These are phyloP conservation scores for Monosporascus sp. DNA, from an alignment of 2,329 filamentous ascomycete species.

Conservation along the genomic window DNA sequence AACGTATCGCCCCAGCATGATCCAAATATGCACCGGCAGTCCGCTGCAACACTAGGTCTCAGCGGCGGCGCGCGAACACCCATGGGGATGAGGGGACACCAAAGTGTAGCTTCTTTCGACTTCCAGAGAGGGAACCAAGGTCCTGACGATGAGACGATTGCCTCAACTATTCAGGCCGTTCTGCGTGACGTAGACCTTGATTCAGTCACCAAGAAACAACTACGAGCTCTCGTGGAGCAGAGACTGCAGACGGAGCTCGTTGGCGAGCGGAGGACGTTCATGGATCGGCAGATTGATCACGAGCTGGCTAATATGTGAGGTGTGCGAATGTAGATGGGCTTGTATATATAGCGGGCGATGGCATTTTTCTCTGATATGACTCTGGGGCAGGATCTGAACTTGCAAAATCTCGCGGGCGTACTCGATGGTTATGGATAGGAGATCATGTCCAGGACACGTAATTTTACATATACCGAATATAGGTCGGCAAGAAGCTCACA, in stretches of 20 bases:
- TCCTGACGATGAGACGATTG: conserved; percentile 74
- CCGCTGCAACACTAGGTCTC: conserved; percentile 44
- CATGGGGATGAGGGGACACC: conserved; percentile 40
- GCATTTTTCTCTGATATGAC: too few species aligned
- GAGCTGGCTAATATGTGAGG: conserved; percentile 88
- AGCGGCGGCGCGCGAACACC: conserved; percentile 42
- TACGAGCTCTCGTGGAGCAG: conserved; percentile 86
- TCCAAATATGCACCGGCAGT: conserved; percentile 33
- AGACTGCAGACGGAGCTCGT: conserved; percentile 82
- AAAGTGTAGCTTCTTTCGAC: conserved; percentile 52
- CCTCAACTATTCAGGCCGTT: conserved; percentile 78
- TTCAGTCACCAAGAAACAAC: conserved; percentile 97
- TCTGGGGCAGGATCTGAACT: too few species aligned
- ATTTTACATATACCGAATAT: too few species aligned
- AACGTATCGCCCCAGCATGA: conserved; percentile 41
- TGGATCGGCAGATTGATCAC: conserved; percentile 88
- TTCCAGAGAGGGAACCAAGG: conserved; percentile 56
- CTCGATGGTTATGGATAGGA: too few species aligned
- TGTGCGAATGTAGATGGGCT: neutral
- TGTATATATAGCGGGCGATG: too few species aligned
- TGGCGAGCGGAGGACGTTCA: conserved; percentile 81
- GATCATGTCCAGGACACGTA: too few species aligned
- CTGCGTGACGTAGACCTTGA: conserved; percentile 88
- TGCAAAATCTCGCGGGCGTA: too few species aligned
- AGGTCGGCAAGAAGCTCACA: too few species aligned